Conservation (phyloP, 352 stramenopile genomes). For the Vaucheria bursata region DNA sequence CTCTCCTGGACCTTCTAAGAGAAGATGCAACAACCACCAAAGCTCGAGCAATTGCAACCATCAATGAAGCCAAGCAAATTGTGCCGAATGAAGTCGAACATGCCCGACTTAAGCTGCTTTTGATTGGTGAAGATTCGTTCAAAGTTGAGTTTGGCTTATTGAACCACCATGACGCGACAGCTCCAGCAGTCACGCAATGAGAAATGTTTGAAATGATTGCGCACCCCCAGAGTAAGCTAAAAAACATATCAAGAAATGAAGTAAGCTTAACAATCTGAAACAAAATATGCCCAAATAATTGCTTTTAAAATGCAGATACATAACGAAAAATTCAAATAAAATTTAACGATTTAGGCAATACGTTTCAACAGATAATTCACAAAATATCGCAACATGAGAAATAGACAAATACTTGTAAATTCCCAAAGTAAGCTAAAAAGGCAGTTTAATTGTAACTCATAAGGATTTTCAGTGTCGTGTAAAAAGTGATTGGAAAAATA, state of each 20-base stretch:
- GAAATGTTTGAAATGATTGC: slow-evolving; percentile 18
- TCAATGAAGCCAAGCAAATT: background rate
- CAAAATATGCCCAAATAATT: background rate
- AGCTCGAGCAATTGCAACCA: background rate
- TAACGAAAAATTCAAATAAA: too few relatives aligned
- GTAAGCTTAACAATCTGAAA: background rate
- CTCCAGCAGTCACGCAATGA: slow-evolving; percentile 13
- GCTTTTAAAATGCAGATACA: too few relatives aligned
- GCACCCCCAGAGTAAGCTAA: slow-evolving; percentile 28
- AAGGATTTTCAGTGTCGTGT: too few relatives aligned
- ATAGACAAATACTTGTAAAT: too few relatives aligned
- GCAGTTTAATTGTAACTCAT: too few relatives aligned
- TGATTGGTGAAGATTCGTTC: background rate
- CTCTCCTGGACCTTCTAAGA: background rate
- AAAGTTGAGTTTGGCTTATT: background rate
- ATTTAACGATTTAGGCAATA: too few relatives aligned
- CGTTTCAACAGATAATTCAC: too few relatives aligned
- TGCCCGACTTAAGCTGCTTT: background rate
- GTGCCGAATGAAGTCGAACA: background rate
- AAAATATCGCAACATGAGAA: too few relatives aligned
- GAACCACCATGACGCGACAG: slow-evolving; percentile 41
- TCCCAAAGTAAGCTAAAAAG: too few relatives aligned
- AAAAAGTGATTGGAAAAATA: too few relatives aligned
- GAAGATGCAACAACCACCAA: background rate
- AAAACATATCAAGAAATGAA: background rate